These are phyloP conservation scores for Rhizopogon sp. DNA, from an alignment of 768 basidiomycete genomes.

Conservation along the genomic window DNA sequence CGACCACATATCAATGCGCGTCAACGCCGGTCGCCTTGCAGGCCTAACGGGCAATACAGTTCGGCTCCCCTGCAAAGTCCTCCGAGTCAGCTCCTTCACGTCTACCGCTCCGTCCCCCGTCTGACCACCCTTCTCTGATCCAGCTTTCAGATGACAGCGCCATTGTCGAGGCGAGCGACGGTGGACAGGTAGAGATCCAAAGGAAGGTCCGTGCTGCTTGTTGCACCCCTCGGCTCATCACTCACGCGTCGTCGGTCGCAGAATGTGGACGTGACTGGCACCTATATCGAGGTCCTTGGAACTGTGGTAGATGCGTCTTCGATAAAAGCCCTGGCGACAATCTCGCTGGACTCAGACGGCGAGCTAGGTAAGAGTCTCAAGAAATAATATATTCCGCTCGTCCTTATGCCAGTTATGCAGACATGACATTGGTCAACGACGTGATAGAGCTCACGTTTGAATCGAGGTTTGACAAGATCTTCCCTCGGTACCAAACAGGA, in stretches of 20 bases:
- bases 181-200: constrained; percentile 54
- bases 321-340: constrained; percentile 47
- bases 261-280: constrained; percentile 42
- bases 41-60: constrained; percentile 51
- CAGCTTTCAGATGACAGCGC: constrained; percentile 39
- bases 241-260: constrained; percentile 12
- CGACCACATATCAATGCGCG: constrained; percentile 39
- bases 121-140: constrained; percentile 4
- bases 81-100: constrained; percentile 36
- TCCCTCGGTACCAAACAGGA: constrained; percentile 18
- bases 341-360: constrained; percentile 48
- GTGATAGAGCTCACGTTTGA: constrained; percentile 59
- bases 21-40: constrained; percentile 57
- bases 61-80: constrained; percentile 55
- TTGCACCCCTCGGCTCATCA: not conserved
- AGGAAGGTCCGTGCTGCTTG: constrained; percentile 20
- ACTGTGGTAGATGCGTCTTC: constrained; percentile 48
- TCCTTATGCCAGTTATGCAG: constrained; percentile 25
- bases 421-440: constrained; percentile 58
- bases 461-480: constrained; percentile 48
- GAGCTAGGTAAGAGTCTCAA: constrained; percentile 51
- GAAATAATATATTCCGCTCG: not conserved
- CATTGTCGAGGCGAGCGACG: constrained; percentile 64
- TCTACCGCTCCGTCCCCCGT: not conserved
- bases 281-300: constrained; percentile 67